phyloP scores from a whole-genome alignment of 768 basidiomycete species.

The Inosperma sp. region DNA sequence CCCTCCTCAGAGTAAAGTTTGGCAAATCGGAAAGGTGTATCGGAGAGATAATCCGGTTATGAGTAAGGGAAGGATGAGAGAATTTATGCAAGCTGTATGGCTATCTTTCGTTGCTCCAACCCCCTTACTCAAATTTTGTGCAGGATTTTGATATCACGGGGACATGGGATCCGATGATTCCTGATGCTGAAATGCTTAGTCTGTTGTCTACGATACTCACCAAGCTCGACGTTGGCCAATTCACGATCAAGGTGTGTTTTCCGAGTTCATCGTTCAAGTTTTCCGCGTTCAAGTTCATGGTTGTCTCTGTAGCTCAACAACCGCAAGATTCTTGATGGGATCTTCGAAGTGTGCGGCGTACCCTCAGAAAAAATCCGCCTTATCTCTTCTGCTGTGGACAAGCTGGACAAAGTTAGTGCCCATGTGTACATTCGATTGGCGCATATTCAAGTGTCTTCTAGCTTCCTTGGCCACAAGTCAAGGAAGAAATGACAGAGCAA shows the following conservation, averaged over 20 bases:
- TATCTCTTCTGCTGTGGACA: slow-evolving; percentile 96
- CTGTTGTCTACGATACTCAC: slow-evolving; percentile 77
- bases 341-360: slow-evolving; percentile 96
- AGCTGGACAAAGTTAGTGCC: slow-evolving; percentile 82
- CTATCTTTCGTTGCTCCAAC: neutral
- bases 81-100: slow-evolving; percentile 93
- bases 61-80: slow-evolving; percentile 97
- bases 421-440: neutral
- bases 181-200: slow-evolving; percentile 88
- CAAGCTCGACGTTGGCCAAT: slow-evolving; percentile 87
- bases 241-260: slow-evolving; percentile 74
- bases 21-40: slow-evolving; percentile 99
- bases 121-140: neutral
- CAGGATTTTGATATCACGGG: slow-evolving; percentile 97
- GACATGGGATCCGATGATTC: slow-evolving; percentile 92
- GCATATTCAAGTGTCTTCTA: slow-evolving; percentile 25
- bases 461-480: slow-evolving; percentile 88
- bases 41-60: slow-evolving; percentile 94
- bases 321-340: slow-evolving; percentile 94
- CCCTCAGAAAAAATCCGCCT: slow-evolving; percentile 82
- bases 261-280: neutral
- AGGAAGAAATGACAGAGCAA: slow-evolving; percentile 94
- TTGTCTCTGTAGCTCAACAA: slow-evolving; percentile 76
- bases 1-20: slow-evolving; percentile 72
- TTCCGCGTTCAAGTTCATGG: neutral